phyloP scores from a whole-genome alignment of 139 green algal species.

The Cymbomonas tetramitiformis region DNA sequence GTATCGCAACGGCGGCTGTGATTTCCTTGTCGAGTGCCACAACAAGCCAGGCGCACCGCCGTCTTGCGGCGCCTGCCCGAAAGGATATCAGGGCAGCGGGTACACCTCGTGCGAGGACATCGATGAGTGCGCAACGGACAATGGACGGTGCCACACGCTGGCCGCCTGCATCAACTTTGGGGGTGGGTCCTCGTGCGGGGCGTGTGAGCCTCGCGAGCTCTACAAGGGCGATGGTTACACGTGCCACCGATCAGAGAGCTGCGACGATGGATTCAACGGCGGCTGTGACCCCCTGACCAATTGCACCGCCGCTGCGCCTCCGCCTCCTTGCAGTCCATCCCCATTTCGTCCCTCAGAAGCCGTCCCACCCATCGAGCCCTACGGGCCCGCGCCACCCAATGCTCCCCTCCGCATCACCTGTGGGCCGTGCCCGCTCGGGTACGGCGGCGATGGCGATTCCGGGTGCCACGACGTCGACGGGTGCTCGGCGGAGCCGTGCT shows the following conservation, averaged over 20 bases:
- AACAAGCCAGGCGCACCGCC: too few relatives aligned
- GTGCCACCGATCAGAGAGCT: not conserved
- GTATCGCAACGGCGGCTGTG: too few relatives aligned
- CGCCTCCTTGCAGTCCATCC: too few relatives aligned
- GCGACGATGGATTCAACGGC: not conserved
- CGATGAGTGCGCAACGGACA: slow-evolving; percentile 5
- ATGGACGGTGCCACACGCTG: not conserved
- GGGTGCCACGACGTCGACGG: slow-evolving; percentile 3
- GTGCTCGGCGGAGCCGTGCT: slow-evolving; percentile 2
- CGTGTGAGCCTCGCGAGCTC: not conserved
- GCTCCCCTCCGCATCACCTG: not conserved
- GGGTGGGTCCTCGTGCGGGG: not conserved
- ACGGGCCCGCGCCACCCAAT: too few relatives aligned
- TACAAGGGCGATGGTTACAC: not conserved
- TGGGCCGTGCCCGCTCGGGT: not conserved
- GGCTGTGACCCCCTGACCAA: slow-evolving; percentile 3
- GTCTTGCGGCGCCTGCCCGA: too few relatives aligned
- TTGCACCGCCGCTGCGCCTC: too few relatives aligned
- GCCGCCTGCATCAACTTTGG: not conserved
- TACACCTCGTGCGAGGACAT: too few relatives aligned
- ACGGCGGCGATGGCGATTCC: not conserved
- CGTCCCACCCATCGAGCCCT: too few relatives aligned
- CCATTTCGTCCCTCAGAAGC: too few relatives aligned
- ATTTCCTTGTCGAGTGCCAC: too few relatives aligned
- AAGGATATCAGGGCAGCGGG: too few relatives aligned